Base-by-base conservation (phyloP, 2,329 filamentous ascomycete genomes). In the Alternaria sp. region DNA sequence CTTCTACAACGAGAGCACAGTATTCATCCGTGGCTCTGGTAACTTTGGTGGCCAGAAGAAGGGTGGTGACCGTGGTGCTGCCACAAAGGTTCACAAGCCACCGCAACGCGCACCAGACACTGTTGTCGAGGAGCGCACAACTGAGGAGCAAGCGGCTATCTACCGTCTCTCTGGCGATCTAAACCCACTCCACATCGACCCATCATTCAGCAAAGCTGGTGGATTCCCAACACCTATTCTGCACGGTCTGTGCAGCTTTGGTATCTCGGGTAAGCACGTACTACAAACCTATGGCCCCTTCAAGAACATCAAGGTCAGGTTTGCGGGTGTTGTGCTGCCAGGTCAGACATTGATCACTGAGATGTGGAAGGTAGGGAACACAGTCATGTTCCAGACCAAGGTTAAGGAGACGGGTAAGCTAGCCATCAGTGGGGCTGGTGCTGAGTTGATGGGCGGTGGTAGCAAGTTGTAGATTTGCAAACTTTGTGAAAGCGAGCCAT, bases 111-210 rank as follows among this genome's bases (percentile, higher is more conserved):
- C 85, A 18, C 91, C 95, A 8, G 95, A 98, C 73, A 86, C 87
- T 14, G 89, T 97, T 1, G 88, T 94, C 18, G 93, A 97, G 83
- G 90, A 92, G 81, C 88, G 88, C 80, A 98, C 95, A 5, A 90
- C 87, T 0, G 91, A 94, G 72, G 93, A 97, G 74, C 94, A 98
- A 83, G 95, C 95, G 8, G 93, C 92, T 10, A 81, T 99, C 57
- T 99, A 99, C 86, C 89, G 95, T 40, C 85, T 99, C 55, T 95
- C 92, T 71, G 95, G 95, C 51, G 95, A 99, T 81, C 90, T 94
- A 77, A 98, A 99, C 84, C 95, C 95, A 14, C 89, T 99, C 2
- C 95, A 99, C 83, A 91, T 99, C 64, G 95, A 99, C 80, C 95
- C 95, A 1, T 87, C 89, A 51, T 98, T 99, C 81, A 92, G 92